These are phyloP conservation scores for Eremomyces bilateralis DNA, from an alignment of 495 filamentous ascomycete species.

Conservation along the genomic window DNA sequence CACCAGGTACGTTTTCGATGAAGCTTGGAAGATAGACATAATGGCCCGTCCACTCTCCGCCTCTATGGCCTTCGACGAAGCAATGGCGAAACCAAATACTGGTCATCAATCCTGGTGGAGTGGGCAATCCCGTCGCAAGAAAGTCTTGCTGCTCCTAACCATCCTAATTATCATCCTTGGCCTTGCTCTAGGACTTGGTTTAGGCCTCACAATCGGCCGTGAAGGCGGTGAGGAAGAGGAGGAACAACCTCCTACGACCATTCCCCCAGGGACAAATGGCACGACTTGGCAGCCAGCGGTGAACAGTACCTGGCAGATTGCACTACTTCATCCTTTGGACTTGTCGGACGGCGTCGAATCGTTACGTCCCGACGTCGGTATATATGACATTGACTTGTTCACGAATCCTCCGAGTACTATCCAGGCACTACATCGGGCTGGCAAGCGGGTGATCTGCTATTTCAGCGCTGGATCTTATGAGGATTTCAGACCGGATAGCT, in stretches of 20 bases:
- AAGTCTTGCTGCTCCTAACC: not conserved
- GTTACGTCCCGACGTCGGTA: slow-evolving; percentile 19
- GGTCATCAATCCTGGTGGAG: slow-evolving; percentile 8
- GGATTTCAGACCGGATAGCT: slow-evolving; percentile 32
- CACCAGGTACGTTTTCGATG: too few species aligned
- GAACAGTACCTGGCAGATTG: slow-evolving; percentile 13
- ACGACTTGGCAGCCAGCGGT: slow-evolving; percentile 8
- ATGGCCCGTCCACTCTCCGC: too few species aligned
- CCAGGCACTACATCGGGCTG: slow-evolving; percentile 21
- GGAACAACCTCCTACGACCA: slow-evolving; percentile 1
- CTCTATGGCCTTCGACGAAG: too few species aligned
- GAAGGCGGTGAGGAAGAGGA: not conserved
- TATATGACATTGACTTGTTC: slow-evolving; percentile 46
- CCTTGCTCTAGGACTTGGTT: not conserved
- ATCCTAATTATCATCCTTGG: not conserved
- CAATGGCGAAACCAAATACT: too few species aligned
- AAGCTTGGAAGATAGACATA: too few species aligned
- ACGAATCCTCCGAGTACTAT: slow-evolving; percentile 26
- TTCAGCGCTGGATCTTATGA: slow-evolving; percentile 50
- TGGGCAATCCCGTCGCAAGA: not conserved
- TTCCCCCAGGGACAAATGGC: slow-evolving; percentile 1
- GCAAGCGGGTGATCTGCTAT: slow-evolving; percentile 48
- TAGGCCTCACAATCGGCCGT: slow-evolving; percentile 1
- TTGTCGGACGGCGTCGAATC: slow-evolving; percentile 25
- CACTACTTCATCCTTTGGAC: slow-evolving; percentile 19